Evolutionary conservation across 768 basidiomycete genomes (phyloP).

Genomic region (Boletus subparvulus): DNA sequence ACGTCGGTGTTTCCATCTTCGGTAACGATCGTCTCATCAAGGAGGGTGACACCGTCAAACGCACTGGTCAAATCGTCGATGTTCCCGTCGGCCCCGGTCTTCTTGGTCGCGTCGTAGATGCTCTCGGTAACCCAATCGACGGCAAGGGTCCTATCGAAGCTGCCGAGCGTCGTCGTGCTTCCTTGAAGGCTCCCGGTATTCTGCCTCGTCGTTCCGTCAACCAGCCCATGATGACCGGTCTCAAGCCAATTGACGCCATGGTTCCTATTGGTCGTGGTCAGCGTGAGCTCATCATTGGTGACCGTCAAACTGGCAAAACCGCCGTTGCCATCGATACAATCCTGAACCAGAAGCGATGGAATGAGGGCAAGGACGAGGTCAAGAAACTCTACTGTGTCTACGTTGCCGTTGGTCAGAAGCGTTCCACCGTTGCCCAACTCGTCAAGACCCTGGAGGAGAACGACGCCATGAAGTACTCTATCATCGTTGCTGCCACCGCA

Average conservation of each 20-base stretch:
- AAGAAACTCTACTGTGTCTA: slow-evolving; percentile 99
- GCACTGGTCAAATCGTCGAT: slow-evolving; percentile 99
- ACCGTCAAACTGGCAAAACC: slow-evolving; percentile 99
- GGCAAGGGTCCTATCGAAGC: slow-evolving; percentile 97
- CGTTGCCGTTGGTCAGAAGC: slow-evolving; percentile 98
- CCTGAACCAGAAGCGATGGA: slow-evolving; percentile 99
- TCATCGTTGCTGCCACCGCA: slow-evolving; percentile 98
- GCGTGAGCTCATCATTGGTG: slow-evolving; percentile 99
- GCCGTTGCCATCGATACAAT: slow-evolving; percentile 99
- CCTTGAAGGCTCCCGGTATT: slow-evolving; percentile 98
- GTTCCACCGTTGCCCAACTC: slow-evolving; percentile 98
- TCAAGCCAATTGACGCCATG: slow-evolving; percentile 99
- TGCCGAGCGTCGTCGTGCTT: slow-evolving; percentile 92
- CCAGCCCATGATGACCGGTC: slow-evolving; percentile 99
- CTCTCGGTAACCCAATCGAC: slow-evolving; percentile 99
- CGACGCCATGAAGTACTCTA: slow-evolving; percentile 99
- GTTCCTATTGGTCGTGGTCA: slow-evolving; percentile 99
- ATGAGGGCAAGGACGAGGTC: slow-evolving; percentile 92
- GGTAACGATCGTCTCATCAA: slow-evolving; percentile 97
- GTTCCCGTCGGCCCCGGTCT: slow-evolving; percentile 97
- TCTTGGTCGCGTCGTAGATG: slow-evolving; percentile 98
- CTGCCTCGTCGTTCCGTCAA: slow-evolving; percentile 98
- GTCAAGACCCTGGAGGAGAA: slow-evolving; percentile 99
- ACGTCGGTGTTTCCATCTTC: slow-evolving; percentile 99
- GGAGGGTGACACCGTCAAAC: slow-evolving; percentile 99